These are phyloP conservation scores for Colletotrichum graminicola DNA, from an alignment of 2,329 filamentous ascomycete species.

Conservation along the genomic window DNA sequence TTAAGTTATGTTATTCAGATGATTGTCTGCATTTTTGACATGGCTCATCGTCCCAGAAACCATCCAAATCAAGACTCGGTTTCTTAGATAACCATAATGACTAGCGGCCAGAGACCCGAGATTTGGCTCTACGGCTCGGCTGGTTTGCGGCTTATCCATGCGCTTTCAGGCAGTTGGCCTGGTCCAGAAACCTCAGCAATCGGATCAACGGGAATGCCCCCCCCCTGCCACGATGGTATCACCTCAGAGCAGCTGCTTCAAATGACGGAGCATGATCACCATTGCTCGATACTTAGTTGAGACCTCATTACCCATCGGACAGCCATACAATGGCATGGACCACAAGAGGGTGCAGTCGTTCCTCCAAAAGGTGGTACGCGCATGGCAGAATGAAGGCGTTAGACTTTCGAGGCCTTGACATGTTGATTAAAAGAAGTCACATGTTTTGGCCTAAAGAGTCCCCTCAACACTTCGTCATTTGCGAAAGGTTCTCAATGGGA, in stretches of 20 bases:
- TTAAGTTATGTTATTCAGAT: neutral
- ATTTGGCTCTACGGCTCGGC: no score
- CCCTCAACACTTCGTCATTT: neutral
- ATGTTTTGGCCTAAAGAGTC: neutral
- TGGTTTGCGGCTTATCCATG: neutral
- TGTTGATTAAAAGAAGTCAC: neutral
- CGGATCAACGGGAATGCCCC: no score
- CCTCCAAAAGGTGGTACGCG: neutral
- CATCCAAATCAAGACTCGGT: neutral
- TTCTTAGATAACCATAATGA: neutral
- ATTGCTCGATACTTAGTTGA: neutral
- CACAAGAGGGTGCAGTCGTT: fast-evolving
- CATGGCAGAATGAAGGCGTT: neutral
- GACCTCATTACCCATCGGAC: neutral
- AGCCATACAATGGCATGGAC: no score
- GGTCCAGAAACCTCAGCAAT: no score
- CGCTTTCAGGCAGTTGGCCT: no score
- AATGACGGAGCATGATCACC: neutral
- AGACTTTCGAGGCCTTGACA: neutral
- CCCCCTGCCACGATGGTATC: neutral
- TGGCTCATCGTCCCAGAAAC: neutral
- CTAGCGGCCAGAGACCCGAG: neutral
- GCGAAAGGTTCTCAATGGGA: neutral
- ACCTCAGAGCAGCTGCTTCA: neutral
- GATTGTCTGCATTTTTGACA: neutral